Percentiles rank a stretch among this genome's conserved stretches.
Conservation (phyloP, 139 green algal genomes). For the Volvox africanus region DNA sequence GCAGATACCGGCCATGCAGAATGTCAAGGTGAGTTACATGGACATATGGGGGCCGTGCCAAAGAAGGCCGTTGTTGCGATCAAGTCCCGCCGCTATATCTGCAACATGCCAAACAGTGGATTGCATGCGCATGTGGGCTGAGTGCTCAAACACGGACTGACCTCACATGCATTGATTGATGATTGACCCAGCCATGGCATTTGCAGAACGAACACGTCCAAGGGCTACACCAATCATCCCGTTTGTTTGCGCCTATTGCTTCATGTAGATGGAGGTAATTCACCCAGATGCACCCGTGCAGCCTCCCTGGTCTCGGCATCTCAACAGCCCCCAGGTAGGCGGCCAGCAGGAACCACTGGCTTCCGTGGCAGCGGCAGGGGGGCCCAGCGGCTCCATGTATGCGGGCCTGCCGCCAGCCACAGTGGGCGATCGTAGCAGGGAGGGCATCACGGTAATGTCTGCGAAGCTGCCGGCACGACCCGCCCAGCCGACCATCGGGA, state of each 20-base stretch:
- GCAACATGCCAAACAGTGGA: too few species aligned
- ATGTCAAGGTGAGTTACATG: constrained; percentile 5
- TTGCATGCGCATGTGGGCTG: too few species aligned
- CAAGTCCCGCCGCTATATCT: too few species aligned
- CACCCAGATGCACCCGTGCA: background rate
- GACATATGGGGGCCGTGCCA: too few species aligned
- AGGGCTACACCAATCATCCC: too few species aligned
- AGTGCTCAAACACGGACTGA: too few species aligned
- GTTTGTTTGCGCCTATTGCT: too few species aligned
- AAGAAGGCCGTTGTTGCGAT: too few species aligned
- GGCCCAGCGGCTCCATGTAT: background rate
- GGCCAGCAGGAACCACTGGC: background rate
- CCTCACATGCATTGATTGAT: too few species aligned
- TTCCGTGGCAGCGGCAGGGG: background rate
- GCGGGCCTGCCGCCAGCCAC: background rate
- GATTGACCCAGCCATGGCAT: too few species aligned
- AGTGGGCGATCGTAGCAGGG: background rate
- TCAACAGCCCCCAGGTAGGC: background rate
- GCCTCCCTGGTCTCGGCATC: background rate
- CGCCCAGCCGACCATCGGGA: background rate
- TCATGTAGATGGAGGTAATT: background rate
- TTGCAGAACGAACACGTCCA: too few species aligned
- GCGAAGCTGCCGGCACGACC: background rate
- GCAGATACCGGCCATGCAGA: constrained; percentile 13
- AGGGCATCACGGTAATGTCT: background rate